Base-by-base conservation (phyloP, 75 land plant species). In the Cunninghamia lanceolata region DNA sequence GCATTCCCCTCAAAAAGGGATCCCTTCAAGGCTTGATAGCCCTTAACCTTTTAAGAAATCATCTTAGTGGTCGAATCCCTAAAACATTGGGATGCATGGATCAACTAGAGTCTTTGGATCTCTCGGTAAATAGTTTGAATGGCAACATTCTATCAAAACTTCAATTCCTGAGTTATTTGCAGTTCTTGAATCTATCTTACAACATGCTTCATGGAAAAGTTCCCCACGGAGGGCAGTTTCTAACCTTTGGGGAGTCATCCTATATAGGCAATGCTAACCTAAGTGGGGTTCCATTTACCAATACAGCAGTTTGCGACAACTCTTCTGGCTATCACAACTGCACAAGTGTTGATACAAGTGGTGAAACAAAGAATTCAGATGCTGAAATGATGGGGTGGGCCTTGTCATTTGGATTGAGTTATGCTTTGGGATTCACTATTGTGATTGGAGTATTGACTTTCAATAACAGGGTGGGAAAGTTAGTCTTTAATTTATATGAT, bases 101-200 rank as follows among this genome's bases (percentile, higher is more conserved):
- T 43, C 25, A 80, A 47, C 40, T 88, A 3, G 42, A 82, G 14
- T 38, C 89, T 47, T 82, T 86, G 16, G 87, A 86, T 56, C 16
- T 77, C 38, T 86, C 87, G 2, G 8, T 25, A 75, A 89, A 89
- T 45, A 38, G 21, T 17, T 75, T 89, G 84, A 83, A 78, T 32
- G 90, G 90, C 15, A 50, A 5, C 42, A 86, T 89, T 45, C 90
- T 88, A 6, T n/a, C 32, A n/a, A n/a, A n/a, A n/a, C n/a, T n/a
- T n/a, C n/a, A n/a, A n/a, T n/a, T n/a, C n/a, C n/a, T n/a, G n/a
- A n/a, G n/a, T n/a, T n/a, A n/a, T n/a, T n/a, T n/a, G n/a, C n/a
- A n/a, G n/a, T n/a, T n/a, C n/a, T n/a, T n/a, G n/a, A n/a, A n/a
- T n/a, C n/a, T n/a, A n/a, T n/a, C n/a, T n/a, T n/a, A n/a, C n/a